Evolutionary conservation across 805 yeast genomes (phyloP), one percentile per base, ranked within the genome.

Genomic region (Zygosaccharomyces lentus): DNA sequence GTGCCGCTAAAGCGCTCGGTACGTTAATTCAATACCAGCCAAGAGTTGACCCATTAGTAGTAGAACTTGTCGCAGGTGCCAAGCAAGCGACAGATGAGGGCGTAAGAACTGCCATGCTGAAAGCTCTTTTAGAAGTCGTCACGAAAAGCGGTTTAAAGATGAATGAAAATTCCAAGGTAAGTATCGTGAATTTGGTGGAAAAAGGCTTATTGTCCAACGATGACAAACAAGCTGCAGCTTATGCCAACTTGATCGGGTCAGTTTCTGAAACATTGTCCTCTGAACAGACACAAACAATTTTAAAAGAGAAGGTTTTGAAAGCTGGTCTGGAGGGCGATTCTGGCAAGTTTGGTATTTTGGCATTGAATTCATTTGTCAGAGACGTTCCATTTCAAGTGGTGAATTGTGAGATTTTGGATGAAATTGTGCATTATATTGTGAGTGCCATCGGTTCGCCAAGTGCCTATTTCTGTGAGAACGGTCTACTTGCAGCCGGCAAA

Each of bases 1-100:
- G 95, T 51, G 96, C 99, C 10, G 97, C 96, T 24, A 77, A 75
- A 52, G 97, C 96, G 0, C 71, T 93, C 55, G 96, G 96, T 43
- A 80, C 90, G 8, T 75, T 93, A 61, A 87, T 91, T 58, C 84
- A 82, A 59, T 82, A 84, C 61, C 97, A 90, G 67, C 90, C 97
- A 6, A 79, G 97, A 61, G 90, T 91, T 45, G 99, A 91, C 65
- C 96, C 97, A 2, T 75, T 91, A 46, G 88, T 89, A 6, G 75
- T 86, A 34, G 98, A 91, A 62, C 74, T 90, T 50, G 81, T 89
- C 10, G 67, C 79, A 37, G 93, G 93, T 43, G 87, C 87, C 10
- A 83, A 78, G 57, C 72, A 73, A 47, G 73, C 86, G 16, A 72
- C 74, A n/a, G 81, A 79, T 49, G 68, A 69, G 37, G 91, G 88